Evolutionary conservation across 2,329 filamentous ascomycete genomes (phyloP).

Genomic region (Coleophoma crateriformis): DNA sequence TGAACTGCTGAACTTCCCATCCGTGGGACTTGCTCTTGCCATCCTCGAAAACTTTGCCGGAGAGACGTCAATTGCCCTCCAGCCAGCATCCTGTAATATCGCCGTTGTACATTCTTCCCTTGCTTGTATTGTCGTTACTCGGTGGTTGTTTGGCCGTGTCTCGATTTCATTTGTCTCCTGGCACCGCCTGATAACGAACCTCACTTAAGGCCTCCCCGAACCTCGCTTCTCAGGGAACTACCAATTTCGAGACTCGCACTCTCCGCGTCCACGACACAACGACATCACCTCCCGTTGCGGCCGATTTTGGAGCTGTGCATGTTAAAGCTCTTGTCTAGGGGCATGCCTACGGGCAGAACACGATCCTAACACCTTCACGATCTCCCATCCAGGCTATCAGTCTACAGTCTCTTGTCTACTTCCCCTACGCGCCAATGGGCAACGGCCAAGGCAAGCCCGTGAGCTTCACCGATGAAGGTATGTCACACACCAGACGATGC

Average conservation of each 20-base stretch:
- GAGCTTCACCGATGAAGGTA: conserved; percentile 89
- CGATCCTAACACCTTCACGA: conserved; percentile 1
- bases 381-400: no score
- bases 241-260: neutral
- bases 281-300: neutral
- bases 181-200: neutral
- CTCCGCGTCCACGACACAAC: no score
- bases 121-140: neutral
- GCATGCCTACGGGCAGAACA: conserved; percentile 16
- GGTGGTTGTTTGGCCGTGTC: neutral
- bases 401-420: no score
- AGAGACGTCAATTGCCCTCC: no score
- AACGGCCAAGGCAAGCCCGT: conserved; percentile 93
- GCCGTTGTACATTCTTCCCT: neutral
- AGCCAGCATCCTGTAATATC: no score
- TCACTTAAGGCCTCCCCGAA: neutral
- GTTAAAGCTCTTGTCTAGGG: conserved; percentile 3
- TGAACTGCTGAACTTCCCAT: no score
- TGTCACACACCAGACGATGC: conserved; percentile 25
- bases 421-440: conserved; percentile 57
- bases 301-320: neutral
- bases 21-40: no score
- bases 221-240: neutral
- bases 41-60: no score
- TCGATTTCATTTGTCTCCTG: neutral